Base-by-base conservation (phyloP, 1,284 basidiomycete genomes). In the Cryptococcus hybrid region DNA sequence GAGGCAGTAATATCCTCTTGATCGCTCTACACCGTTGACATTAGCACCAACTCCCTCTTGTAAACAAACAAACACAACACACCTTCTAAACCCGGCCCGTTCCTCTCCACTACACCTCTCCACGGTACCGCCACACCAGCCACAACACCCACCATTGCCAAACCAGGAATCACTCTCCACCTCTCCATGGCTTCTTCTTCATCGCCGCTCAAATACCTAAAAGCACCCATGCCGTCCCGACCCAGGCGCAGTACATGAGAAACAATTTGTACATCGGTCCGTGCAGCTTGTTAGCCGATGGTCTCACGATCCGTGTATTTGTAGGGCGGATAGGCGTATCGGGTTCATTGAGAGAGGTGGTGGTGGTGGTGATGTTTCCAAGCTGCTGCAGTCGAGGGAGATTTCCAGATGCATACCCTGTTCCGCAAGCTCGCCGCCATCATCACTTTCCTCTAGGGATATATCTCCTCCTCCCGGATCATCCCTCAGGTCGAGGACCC, bases 61-160 rank as follows among this genome's bases (percentile, higher is more conserved):
- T 18, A 8, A 30, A 37, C 45, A 7, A 3, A 30, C 30, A 30
- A 30, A 37, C 37, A 42, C 18, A 30, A 68, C 88, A 76, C 73
- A 93, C 90, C 81, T 81, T 37, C 90, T 78, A 64, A 93, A 88
- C 61, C 82, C 85, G 60, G 87, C 84, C 42, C 91, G 83, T 71
- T 92, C 88, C 80, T 79, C 75, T 85, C 87, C 64, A 85, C 82
- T 30, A 87, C 67, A 13, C 86, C 71, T 65, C 88, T 81, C 71
- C 84, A 85, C 1, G 91, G 90, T 51, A 82, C 85, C 45, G 89
- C 67, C 47, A 89, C 79, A 9, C 81, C 79, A 36, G 84, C 80
- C 39, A 87, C 57, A 43, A 85, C 78, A 0, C 82, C 80, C n/a
- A 90, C 73, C 13, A 81, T 80, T 48, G 88, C 84, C 46, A 91